Percentiles rank a stretch among this genome's conserved stretches.
Conservation (phyloP, 345 rosid genomes). For the Aurinia saxatilis region DNA sequence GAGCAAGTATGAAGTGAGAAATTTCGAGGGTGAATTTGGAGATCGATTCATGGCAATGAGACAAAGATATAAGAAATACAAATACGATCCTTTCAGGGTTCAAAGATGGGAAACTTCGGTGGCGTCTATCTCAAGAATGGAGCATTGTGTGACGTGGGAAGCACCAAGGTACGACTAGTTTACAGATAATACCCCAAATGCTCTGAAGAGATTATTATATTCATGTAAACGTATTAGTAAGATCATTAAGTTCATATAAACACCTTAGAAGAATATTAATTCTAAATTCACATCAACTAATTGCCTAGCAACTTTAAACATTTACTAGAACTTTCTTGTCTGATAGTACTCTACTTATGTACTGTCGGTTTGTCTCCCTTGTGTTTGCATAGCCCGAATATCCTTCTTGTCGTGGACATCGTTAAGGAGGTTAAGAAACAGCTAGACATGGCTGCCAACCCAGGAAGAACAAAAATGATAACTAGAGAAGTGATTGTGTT, state of each 20-base stretch:
- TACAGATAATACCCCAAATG: no score
- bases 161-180: constrained; percentile 4
- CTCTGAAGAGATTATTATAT: no score
- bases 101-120: constrained; percentile 20
- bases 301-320: no score
- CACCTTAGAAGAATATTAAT: no score
- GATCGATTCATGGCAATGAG: constrained; percentile 2
- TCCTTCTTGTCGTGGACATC: not conserved
- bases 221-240: no score
- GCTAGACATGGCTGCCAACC: not conserved
- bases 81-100: constrained; percentile 20
- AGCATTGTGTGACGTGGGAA: constrained; percentile 11
- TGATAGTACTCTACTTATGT: not conserved
- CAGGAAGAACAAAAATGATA: not conserved
- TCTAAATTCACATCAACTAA: no score
- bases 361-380: not conserved
- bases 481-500: constrained; percentile 1
- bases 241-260: no score
- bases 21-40: constrained; percentile 16
- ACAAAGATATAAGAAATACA: not conserved
- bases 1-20: constrained; percentile 9
- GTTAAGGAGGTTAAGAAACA: not conserved
- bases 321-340: not conserved
- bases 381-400: constrained; percentile 2
- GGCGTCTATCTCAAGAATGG: constrained; percentile 2